Base-by-base conservation (phyloP, 108 stramenopile genomes). In the Pseudonitzschia multiseries region DNA sequence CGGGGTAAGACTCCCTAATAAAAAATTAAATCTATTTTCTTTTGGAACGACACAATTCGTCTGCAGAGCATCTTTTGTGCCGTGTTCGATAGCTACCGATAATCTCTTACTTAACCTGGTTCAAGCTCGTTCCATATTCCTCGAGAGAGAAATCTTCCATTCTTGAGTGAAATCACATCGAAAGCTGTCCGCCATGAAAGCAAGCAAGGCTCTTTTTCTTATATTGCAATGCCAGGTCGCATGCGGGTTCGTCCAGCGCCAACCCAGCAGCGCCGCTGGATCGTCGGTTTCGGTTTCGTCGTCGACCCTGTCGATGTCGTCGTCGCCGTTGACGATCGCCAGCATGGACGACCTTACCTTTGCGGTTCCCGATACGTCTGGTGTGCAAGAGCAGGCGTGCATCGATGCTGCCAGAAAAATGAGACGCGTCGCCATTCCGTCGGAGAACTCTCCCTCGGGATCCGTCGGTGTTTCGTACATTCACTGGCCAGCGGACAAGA, bases 381-480 rank as follows among this genome's bases (percentile, higher is more conserved):
- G 57, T 21, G 86, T 87, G 21, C 75, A 82, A 46, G 88, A 89
- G 44, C 53, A 76, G 17, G 72, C 84, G 20, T 91, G 89, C 66
- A 66, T 72, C 36, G 84, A 89, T 26, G 86, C 93, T 0, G 93
- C 89, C 6, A 29, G 43, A 6, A 77, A 76, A 43, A 94, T 94
- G 89, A 78, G 81, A 59, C 84, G 87, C 1, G 76, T 90, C 27
- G 70, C 73, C 51, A 90, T 94, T 12, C 90, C 90, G 6, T 51
- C 53, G 12, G 76, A 80, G 21, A 85, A 91, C 27, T 79, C 82
- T 60, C 73, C 76, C 0, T 68, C 82, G 24, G 89, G 89, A 3
- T 71, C 69, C 13, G 93, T 90, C 4, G 90, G 87, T 13, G 84
- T 94, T 69, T 91, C 90, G 1, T 94, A 80, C 68, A 86, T 89